Evolutionary conservation across 768 basidiomycete species (phyloP), one percentile per base, ranked within the genome.

Genomic region (Clitopilus hobsonii): DNA sequence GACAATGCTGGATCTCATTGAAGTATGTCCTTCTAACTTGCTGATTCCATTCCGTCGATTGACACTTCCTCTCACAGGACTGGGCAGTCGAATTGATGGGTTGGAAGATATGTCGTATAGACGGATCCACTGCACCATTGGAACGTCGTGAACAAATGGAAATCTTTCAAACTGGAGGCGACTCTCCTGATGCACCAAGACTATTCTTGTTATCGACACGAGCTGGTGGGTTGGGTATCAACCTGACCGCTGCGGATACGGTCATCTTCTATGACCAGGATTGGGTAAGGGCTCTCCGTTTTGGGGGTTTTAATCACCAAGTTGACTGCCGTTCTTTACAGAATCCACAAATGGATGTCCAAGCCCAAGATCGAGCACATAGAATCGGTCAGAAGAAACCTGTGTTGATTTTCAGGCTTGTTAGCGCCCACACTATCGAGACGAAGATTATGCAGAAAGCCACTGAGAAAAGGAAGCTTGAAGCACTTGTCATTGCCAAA

Each of bases 291-390:
- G 2, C 26, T 22, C 11, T 52, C 49, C 28, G 14, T 20, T 50
- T 13, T 38, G 5, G 2, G 41, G 5, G n/a, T 41, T 18, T 18
- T 45, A 20, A 13, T 14, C 27, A 13, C 13, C 10, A 54, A 57
- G 32, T 59, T n/a, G 27, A 16, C n/a, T 26, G 5, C 49, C 26
- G 32, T 8, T 24, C 16, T 45, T 24, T 58, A 3, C 18, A 92
- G 90, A 93, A 92, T 63, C 94, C 95, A 0, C 95, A 97, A 73
- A 94, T 95, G 86, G 96, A 99, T 60, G 76, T 91, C 2, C 96
- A 99, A 71, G 96, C 96, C 0, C 91, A 94, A 66, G 96, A 97
- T 62, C 81, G 96, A 29, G 94, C 94, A 0, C 96, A 99, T 69
- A 84, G 97, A 10, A 98, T 99, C 49, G 96, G 96, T 1, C 96